A percentile compares a stretch with the other conserved stretches of the same genome.
Evolutionary conservation across 225 moss, liverwort and hornwort genomes (phyloP).

Genomic region (Marchantia paleacea): DNA sequence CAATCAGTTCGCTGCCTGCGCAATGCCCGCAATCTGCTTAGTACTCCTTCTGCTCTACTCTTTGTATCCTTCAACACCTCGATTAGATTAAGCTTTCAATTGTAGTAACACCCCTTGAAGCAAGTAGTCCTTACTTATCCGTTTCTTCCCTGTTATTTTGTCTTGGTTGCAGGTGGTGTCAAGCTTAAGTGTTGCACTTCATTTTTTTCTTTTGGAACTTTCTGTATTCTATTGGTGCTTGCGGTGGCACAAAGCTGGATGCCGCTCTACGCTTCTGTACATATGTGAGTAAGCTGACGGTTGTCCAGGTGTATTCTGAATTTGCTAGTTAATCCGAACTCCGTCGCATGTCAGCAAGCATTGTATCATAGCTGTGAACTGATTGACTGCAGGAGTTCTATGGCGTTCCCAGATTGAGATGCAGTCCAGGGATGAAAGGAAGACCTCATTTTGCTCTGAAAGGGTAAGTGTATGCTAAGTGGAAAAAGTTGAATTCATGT

Average conservation of each 20-base stretch:
- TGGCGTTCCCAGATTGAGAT: constrained; percentile 53
- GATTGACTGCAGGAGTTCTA: constrained; percentile 30
- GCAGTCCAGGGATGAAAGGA: constrained; percentile 46
- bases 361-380: background rate
- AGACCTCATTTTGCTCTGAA: constrained; percentile 43
- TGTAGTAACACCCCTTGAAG: background rate
- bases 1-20: background rate
- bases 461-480: constrained; percentile 28
- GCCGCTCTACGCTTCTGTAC: constrained; percentile 12
- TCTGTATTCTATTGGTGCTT: constrained; percentile 1
- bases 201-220: constrained; percentile 5
- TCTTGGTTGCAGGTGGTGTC: constrained; percentile 23
- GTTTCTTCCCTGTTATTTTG: background rate
- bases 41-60: background rate
- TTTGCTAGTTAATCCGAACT: background rate
- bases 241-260: constrained; percentile 16
- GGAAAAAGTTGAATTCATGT: no score
- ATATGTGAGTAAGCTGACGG: constrained; percentile 21
- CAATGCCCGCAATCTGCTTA: background rate
- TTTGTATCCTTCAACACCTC: background rate
- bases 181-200: constrained; percentile 4
- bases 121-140: background rate
- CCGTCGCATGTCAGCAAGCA: background rate
- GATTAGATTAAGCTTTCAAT: background rate
- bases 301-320: background rate